Evolutionary conservation across 1,139 yeast genomes (phyloP), one percentile per base, ranked within the genome.

Genomic region (Hansenula sp.): DNA sequence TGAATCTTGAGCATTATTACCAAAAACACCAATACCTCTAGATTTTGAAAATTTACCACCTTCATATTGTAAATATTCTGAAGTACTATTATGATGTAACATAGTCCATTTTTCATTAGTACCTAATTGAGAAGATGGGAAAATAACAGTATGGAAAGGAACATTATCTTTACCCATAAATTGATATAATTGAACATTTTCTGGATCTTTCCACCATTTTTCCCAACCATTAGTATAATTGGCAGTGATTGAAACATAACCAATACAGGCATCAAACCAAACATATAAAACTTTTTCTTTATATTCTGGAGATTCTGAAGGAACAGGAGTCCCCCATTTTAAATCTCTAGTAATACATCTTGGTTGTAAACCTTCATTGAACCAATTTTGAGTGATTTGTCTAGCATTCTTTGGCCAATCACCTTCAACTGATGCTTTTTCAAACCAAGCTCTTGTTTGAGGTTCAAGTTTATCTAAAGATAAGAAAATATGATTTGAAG

Each of bases 141-240:
- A 92, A 44, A 92, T 95, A 44, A 94, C 98, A 1, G 96, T 85
- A 60, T 92, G 99, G 87, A 92, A 92, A 31, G 97, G 97, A 53
- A 90, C 97, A 59, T 92, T 92, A 65, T 92, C 99, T 67, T 92
- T 92, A 68, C 99, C 99, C 99, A 92, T 92, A 64, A 92, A 92
- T 70, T 92, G 98, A 64, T 86, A 89, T 51, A 94, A 71, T 52
- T 85, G 70, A 48, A 92, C 96, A 40, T 80, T 66, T 42, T 89
- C 89, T 18, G 95, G 95, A 59, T 85, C 73, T 66, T 79, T 83
- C 99, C 99, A 92, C 94, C 96, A 85, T 57, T 75, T 61, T 76
- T 88, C 79, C 77, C 90, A 86, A 20, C 77, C 77, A 44, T 85
- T 75, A 48, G 89, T 83, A 66, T 90, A 94, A 64, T 84, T 85